These are phyloP conservation scores for Mycena capillaripes DNA, from an alignment of 768 basidiomycete genomes.

Conservation along the genomic window DNA sequence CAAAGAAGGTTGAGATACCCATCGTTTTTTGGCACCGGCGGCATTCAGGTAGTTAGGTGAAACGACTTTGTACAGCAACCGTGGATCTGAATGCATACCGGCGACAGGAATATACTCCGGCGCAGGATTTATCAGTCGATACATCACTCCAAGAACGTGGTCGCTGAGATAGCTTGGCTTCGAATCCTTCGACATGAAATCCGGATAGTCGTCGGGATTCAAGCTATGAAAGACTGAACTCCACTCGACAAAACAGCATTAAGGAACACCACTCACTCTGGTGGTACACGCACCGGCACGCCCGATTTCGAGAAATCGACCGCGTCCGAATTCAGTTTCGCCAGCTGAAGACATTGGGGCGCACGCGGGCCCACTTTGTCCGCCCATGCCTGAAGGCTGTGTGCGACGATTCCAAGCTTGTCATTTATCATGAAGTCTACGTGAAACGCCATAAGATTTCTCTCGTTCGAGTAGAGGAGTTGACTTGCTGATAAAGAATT, in stretches of 20 bases:
- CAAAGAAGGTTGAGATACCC: too few relatives aligned
- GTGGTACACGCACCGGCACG: conserved; percentile 19
- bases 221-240: neutral
- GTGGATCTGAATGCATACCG: conserved; percentile 18
- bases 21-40: conserved; percentile 29
- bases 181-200: conserved; percentile 31
- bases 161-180: conserved; percentile 22
- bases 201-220: conserved; percentile 22
- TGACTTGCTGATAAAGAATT: neutral
- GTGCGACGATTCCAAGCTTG: conserved; percentile 26
- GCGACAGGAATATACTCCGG: conserved; percentile 28
- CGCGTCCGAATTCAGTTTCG: conserved; percentile 29
- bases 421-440: conserved; percentile 35
- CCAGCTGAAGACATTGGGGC: conserved; percentile 25
- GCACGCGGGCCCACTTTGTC: conserved; percentile 23
- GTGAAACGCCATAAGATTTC: too few relatives aligned
- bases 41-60: conserved; percentile 1
- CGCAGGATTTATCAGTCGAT: conserved; percentile 33
- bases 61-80: conserved; percentile 16
- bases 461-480: too few relatives aligned
- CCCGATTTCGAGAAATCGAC: conserved; percentile 37
- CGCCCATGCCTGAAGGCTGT: conserved; percentile 10
- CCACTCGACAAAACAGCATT: too few relatives aligned
- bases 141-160: conserved; percentile 35
- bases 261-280: neutral